Base-by-base conservation (phyloP, 345 rosid species). In the Eucalyptus albens region DNA sequence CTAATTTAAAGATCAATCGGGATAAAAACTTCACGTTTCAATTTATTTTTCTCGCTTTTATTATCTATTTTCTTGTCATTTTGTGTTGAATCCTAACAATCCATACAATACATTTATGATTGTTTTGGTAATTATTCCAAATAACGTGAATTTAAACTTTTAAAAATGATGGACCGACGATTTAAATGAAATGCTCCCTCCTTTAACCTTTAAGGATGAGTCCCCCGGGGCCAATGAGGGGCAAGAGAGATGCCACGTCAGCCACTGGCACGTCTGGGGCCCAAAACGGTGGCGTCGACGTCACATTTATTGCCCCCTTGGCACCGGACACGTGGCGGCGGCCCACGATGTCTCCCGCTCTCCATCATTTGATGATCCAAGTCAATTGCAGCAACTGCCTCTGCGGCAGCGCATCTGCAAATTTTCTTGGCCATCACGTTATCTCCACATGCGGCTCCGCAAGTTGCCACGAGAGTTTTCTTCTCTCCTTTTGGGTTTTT, bases 251-350 rank as follows among this genome's bases (percentile, higher is more conserved):
- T 33, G 44, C 88, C 89, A 12, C 40, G 44, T 67, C 89, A 47
- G 59, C 88, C 31, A 33, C 56, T n/a, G 59, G 87, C 67, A 59
- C 72, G 15, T 69, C 77, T 86, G 33, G 50, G 91, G 8, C 47
- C 47, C 47, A 77, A 21, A 26, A 22, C 83, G 47, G 47, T 40
- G 47, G 47, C 14, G 47, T 91, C 91, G 89, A 90, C 86, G 27
- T 91, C 94, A 47, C 90, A 90, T 91, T 92, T n/a, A 91, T 86
- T 91, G 65, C 26, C 88, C 88, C 40, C 11, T 87, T 92, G 87
- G 88, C 87, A 89, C 89, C 33, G 10, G 51, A 55, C 87, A 83
- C 90, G 86, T 88, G 90, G 90, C 90, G 17, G 60, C 29, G 90
- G 51, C 90, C 90, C 90, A 13, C 49, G 60, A 29, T 47, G 87